Evolutionary conservation across 176 grass and related monocot species (phyloP).

Genomic region (Bolboschoenus planiculmis): DNA sequence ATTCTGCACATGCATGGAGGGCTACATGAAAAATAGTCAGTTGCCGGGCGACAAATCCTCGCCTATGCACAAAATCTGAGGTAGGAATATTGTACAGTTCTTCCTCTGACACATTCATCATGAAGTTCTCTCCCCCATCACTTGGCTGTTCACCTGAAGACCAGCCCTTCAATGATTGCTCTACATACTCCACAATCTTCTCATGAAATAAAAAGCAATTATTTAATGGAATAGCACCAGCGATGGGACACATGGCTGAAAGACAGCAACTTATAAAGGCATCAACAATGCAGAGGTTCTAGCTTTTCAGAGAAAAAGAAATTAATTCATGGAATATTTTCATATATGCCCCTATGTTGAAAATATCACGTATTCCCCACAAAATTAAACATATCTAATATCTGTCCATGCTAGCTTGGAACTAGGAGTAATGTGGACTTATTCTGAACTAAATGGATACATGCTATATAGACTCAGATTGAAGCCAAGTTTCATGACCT

Average conservation of each 20-base stretch:
- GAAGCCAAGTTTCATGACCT: neutral
- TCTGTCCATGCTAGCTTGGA: neutral
- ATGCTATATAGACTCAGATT: neutral
- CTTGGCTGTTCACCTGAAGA: slow-evolving; percentile 63
- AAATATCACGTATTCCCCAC: slow-evolving; percentile 1
- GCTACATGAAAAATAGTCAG: slow-evolving; percentile 91
- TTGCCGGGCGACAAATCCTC: slow-evolving; percentile 52
- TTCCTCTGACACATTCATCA: slow-evolving; percentile 98
- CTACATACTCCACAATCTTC: slow-evolving; percentile 90
- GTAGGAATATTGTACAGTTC: slow-evolving; percentile 95
- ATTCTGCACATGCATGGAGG: slow-evolving; percentile 84
- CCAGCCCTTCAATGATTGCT: slow-evolving; percentile 92
- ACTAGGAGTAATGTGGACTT: neutral
- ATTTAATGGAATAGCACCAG: neutral
- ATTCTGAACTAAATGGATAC: neutral
- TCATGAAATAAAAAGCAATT: slow-evolving; percentile 17
- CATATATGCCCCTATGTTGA: neutral
- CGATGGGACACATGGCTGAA: neutral
- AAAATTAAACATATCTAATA: neutral
- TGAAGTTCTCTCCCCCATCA: slow-evolving; percentile 82
- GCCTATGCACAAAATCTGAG: slow-evolving; percentile 72
- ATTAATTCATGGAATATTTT: neutral
- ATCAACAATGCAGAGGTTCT: neutral
- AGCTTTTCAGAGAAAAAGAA: neutral
- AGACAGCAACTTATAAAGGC: neutral